Base-by-base conservation (phyloP, 768 basidiomycete genomes). In the Boletus rubroflammeus region DNA sequence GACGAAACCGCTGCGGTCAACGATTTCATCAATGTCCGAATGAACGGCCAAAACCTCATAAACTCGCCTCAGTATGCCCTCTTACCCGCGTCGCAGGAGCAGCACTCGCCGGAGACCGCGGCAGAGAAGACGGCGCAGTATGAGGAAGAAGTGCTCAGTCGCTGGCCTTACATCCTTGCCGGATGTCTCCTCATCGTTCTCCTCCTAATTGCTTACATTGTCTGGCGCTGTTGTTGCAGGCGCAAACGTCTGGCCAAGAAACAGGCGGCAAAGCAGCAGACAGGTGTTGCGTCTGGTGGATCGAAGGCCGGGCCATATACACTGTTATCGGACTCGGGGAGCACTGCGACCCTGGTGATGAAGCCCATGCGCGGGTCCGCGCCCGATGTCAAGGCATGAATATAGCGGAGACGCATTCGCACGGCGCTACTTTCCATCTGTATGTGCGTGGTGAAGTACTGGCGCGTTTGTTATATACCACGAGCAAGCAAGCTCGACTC, bases 141-240 rank as follows among this genome's bases (percentile, higher is more conserved):
- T 59, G 79, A 83, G 62, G 85, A 83, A 67, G 73, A 77, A 74
- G 74, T 84, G 36, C 77, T 84, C 62, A 86, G 83, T 63, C 84
- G 77, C 54, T 90, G 85, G 88, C 86, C 84, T 3, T 87, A 85
- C 64, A 87, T 88, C 64, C 76, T 86, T 41, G 57, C 75, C 9
- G 88, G 85, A 35, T 81, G 81, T 57, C 72, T 90, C 26, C 67
- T 77, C 3, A 69, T 83, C 54, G 67, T 83, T 25, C 50, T 77
- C 31, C 59, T 82, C 41, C 58, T 79, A 29, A 53, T 78, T 31
- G 80, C 78, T 10, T 72, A 76, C 50, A 78, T 78, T 56, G 59
- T 86, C 23, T 86, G 83, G 81, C 75, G 75, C 51, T 86, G 83
- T 66, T 88, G 86, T 67, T 80, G 78, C 59, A 66, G 76, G 38